phyloP scores from a whole-genome alignment of 495 filamentous ascomycete genomes.

The Annulohypoxylon maeteangense region DNA sequence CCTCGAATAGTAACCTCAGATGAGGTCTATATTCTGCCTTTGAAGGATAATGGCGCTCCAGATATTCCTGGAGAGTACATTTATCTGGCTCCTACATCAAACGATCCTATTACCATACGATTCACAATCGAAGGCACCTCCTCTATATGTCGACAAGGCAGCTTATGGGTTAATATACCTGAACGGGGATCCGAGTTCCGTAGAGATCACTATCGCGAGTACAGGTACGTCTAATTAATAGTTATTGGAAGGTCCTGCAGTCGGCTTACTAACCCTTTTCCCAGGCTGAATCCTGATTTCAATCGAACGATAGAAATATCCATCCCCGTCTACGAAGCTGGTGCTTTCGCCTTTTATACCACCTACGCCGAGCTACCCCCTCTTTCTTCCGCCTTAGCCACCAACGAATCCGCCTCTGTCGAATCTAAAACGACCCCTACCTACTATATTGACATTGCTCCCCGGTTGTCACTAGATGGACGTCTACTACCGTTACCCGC shows the following conservation, averaged over 20 bases:
- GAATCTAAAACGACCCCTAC: slow-evolving; percentile 73
- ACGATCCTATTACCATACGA: slow-evolving; percentile 78
- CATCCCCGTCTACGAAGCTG: slow-evolving; percentile 82
- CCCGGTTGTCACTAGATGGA: slow-evolving; percentile 77
- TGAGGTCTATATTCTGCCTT: slow-evolving; percentile 84
- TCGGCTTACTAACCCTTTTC: slow-evolving; percentile 41
- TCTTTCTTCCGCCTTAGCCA: slow-evolving; percentile 68
- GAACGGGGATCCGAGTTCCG: slow-evolving; percentile 76
- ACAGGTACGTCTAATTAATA: slow-evolving; percentile 70
- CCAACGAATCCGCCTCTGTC: slow-evolving; percentile 49
- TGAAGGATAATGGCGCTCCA: slow-evolving; percentile 92
- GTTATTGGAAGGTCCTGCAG: neutral
- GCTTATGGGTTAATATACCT: slow-evolving; percentile 95
- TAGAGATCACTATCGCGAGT: slow-evolving; percentile 81
- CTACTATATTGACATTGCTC: slow-evolving; percentile 94
- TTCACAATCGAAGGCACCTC: slow-evolving; percentile 97
- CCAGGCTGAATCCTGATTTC: slow-evolving; percentile 89
- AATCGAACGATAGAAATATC: slow-evolving; percentile 90
- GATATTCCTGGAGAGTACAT: slow-evolving; percentile 91
- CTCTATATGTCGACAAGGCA: slow-evolving; percentile 92
- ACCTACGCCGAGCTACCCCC: slow-evolving; percentile 88
- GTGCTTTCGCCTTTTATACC: slow-evolving; percentile 95
- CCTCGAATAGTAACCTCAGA: slow-evolving; percentile 64
- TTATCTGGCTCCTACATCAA: slow-evolving; percentile 81
- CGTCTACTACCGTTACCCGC: slow-evolving; percentile 80